phyloP scores from a whole-genome alignment of 371 early-diverging fungal genomes.

The Lichtheimia hyalospora region DNA sequence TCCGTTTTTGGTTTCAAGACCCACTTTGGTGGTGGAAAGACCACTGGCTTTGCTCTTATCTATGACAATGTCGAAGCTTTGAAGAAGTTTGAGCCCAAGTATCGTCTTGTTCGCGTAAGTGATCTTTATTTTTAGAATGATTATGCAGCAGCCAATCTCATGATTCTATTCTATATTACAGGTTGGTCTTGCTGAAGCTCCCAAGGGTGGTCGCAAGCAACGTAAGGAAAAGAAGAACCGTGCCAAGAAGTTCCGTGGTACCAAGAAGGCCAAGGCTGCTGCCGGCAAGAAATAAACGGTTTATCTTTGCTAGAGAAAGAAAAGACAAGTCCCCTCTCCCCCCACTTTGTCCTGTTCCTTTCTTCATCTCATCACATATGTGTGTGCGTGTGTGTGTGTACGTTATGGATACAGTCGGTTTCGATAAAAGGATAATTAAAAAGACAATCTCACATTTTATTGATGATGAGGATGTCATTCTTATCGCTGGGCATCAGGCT shows the following conservation, averaged over 20 bases:
- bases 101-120: conserved; percentile 83
- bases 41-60: conserved; percentile 97
- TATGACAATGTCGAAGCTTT: conserved; percentile 95
- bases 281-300: conserved; percentile 49
- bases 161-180: conserved; percentile 11
- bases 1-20: conserved; percentile 97
- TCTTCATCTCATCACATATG: no score
- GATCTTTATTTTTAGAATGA: neutral
- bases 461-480: neutral
- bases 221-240: conserved; percentile 99
- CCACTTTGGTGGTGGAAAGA: conserved; percentile 97
- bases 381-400: no score
- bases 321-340: no score
- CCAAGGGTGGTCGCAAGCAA: conserved; percentile 93
- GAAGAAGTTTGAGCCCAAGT: conserved; percentile 99
- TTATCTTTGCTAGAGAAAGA: no score
- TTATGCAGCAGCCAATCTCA: neutral
- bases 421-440: no score
- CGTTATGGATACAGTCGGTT: no score
- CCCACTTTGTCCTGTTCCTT: no score
- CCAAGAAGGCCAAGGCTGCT: conserved; percentile 91
- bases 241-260: conserved; percentile 97
- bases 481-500: conserved; percentile 13
- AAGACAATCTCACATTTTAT: no score
- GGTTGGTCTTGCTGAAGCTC: conserved; percentile 79